Percentiles rank a stretch among this genome's conserved stretches.
phyloP scores from a whole-genome alignment of 2,329 filamentous ascomycete genomes.

The Aspergillus ibericus region DNA sequence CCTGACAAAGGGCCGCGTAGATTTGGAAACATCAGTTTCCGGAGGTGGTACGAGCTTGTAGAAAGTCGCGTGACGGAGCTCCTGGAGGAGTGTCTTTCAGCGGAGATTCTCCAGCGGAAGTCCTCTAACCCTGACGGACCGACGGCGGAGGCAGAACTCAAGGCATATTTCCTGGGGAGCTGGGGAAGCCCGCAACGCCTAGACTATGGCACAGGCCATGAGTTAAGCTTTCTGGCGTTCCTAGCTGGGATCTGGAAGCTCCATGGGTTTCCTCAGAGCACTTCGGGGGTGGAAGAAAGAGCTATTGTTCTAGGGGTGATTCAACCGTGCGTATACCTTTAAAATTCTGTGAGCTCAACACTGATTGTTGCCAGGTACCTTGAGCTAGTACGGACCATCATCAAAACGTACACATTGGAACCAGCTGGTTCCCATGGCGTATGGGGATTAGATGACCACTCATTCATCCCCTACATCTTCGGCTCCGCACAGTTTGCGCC shows the following conservation, averaged over 20 bases:
- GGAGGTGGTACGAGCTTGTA: conserved; percentile 75
- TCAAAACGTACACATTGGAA: conserved; percentile 88
- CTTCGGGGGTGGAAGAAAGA: conserved; percentile 63
- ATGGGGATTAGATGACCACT: conserved; percentile 98
- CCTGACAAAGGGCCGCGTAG: conserved; percentile 82
- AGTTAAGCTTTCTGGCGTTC: conserved; percentile 92
- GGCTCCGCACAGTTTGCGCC: conserved; percentile 87
- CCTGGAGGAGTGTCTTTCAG: conserved; percentile 58
- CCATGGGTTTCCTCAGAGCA: conserved; percentile 67
- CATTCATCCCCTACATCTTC: conserved; percentile 90
- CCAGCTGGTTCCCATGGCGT: conserved; percentile 95
- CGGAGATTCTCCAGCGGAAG: conserved; percentile 43
- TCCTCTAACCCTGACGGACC: conserved; percentile 34
- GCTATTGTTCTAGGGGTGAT: conserved; percentile 79
- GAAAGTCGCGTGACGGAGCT: conserved; percentile 60
- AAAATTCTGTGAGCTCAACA: not conserved
- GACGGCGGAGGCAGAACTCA: conserved; percentile 66
- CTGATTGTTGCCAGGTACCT: conserved; percentile 61
- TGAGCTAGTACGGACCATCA: conserved; percentile 75
- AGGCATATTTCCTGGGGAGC: conserved; percentile 75
- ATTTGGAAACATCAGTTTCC: conserved; percentile 90
- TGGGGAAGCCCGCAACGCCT: conserved; percentile 88
- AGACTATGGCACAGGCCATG: conserved; percentile 95
- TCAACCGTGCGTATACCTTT: conserved; percentile 68
- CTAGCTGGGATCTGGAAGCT: conserved; percentile 89